Evolutionary conservation across 208 protist genomes (phyloP).

Genomic region (Histomonas meleagridis): DNA sequence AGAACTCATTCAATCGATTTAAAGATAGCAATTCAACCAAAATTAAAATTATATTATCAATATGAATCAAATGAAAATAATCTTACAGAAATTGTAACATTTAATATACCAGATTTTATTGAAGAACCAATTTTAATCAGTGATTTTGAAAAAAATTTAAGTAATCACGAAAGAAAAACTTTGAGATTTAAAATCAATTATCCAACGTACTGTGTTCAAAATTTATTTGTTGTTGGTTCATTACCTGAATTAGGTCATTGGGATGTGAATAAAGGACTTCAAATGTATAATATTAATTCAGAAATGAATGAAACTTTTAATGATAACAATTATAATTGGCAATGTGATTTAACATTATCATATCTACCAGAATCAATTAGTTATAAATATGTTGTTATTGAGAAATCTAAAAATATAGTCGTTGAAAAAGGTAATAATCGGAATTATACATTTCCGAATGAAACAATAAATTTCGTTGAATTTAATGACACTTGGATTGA

Average conservation of each 20-base stretch:
- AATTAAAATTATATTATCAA: too few species aligned
- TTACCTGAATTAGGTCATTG: neutral
- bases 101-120: too few species aligned
- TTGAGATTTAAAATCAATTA: slow-evolving; percentile 29
- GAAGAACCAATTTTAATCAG: neutral
- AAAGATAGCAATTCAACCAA: too few species aligned
- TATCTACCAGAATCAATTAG: neutral
- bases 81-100: too few species aligned
- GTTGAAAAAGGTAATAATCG: neutral
- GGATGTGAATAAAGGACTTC: neutral
- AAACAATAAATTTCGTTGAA: neutral
- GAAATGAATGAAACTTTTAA: neutral
- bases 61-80: too few species aligned
- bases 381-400: neutral
- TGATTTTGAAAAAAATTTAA: neutral
- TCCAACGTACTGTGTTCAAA: neutral
- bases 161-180: too few species aligned
- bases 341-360: neutral
- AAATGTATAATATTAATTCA: neutral
- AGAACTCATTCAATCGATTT: too few species aligned
- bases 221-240: neutral
- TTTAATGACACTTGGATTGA: neutral
- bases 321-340: neutral
- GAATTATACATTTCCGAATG: neutral
- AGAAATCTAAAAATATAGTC: neutral